Percentiles rank a stretch among this genome's conserved stretches.
Evolutionary conservation across 2,329 filamentous ascomycete species (phyloP).

Genomic region (Microdochium trichocladiopsis): DNA sequence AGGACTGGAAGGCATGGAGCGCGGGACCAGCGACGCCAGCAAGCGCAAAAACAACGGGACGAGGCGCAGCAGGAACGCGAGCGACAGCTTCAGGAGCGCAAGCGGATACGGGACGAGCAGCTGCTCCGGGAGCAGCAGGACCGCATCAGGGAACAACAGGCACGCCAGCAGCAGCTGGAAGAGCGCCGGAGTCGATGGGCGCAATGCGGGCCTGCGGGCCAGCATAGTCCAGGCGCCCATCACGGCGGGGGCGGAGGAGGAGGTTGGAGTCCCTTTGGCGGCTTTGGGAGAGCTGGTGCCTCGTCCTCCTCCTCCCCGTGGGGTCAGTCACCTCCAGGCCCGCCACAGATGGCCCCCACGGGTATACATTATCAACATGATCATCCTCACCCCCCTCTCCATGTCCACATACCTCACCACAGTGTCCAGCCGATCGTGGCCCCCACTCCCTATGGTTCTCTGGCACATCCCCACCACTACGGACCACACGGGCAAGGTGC

Average conservation of each 20-base stretch:
- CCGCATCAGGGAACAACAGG: background rate
- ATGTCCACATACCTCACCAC: too few species aligned
- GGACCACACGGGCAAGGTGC: too few species aligned
- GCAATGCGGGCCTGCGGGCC: too few species aligned
- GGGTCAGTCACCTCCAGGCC: too few species aligned
- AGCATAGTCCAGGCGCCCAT: too few species aligned
- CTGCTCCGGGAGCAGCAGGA: background rate
- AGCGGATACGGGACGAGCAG: background rate
- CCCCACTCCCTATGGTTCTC: too few species aligned
- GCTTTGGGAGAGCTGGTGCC: background rate
- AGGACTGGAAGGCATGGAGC: slow-evolving; percentile 1
- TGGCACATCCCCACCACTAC: too few species aligned
- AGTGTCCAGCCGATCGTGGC: too few species aligned
- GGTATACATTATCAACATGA: too few species aligned
- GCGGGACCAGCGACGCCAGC: background rate
- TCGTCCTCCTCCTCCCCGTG: too few species aligned
- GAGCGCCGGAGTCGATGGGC: background rate
- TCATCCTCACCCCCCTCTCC: too few species aligned
- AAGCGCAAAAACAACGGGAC: background rate
- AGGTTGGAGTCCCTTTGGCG: background rate
- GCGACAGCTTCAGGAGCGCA: background rate
- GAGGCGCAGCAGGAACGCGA: background rate
- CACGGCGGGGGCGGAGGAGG: background rate
- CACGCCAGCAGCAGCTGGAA: background rate
- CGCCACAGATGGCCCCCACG: too few species aligned